Base-by-base conservation (phyloP, 1,284 basidiomycete species). In the Marasmius oreades region DNA sequence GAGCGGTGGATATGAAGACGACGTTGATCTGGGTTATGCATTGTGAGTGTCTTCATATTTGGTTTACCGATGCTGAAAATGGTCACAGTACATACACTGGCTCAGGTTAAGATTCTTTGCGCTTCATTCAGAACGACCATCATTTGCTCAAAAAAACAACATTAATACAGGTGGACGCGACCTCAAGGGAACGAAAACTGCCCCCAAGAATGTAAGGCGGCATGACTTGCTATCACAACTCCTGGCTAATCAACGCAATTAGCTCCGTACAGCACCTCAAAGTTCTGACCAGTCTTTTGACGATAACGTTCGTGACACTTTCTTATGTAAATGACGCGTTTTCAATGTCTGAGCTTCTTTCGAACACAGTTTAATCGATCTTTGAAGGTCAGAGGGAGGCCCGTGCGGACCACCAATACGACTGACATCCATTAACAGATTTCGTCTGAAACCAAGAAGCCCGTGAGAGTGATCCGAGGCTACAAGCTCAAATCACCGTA, bases 211-310 rank as follows among this genome's bases (percentile, higher is more conserved):
- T 69, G 90, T 90, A 53, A 31, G 81, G 69, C 10, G 23, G 11
- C 16, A 26, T n/a, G 7, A n/a, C 39, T 22, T 18, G 7, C 37
- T 22, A 39, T 20, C 24, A 14, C n/a, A 23, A 5, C 2, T 16
- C 39, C 37, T 44, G 50, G 45, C 44, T 28, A 42, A 23, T 24
- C 44, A 23, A 5, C 4, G 22, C 20, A n/a, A 5, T 51, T 55
- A 94, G 86, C 80, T 94, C 51, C 85, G 92, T 7, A 93, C 92
- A 0, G 92, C 88, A 2, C 88, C 86, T 12, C 92, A 95, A 68
- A 88, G 84, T 63, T 84, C 74, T 39, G 84, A 94, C 66, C 92
- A 94, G 67, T 77, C 74, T 0, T 94, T 92, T 62, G 87, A 91
- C 2, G 81, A 86, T 57, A 66, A 66, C 20, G 82, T 84, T 58